Evolutionary conservation across 495 filamentous ascomycete species (phyloP).

Genomic region (Tuber umbilicatum): DNA sequence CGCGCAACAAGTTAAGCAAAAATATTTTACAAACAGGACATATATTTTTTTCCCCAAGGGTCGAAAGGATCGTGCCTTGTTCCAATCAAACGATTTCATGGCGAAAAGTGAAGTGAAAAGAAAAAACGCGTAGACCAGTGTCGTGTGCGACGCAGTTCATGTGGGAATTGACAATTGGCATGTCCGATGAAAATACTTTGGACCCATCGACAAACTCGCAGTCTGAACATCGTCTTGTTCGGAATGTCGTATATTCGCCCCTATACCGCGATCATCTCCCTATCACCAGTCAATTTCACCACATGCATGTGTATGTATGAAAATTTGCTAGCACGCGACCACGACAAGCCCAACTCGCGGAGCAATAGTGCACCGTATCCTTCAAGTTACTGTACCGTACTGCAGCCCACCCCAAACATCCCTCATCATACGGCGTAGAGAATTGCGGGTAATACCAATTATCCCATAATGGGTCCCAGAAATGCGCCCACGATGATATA

Average conservation of each 20-base stretch:
- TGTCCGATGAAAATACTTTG: neutral
- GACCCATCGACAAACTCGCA: neutral
- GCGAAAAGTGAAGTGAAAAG: neutral
- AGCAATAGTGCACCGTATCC: neutral
- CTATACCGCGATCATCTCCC: neutral
- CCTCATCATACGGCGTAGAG: neutral
- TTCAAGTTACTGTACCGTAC: neutral
- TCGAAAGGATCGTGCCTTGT: neutral
- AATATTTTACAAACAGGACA: neutral
- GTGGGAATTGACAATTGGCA: neutral
- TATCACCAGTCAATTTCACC: neutral
- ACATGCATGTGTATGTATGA: neutral
- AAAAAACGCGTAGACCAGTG: neutral
- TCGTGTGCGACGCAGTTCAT: neutral
- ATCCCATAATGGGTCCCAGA: neutral
- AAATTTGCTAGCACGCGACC: neutral
- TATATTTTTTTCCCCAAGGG: neutral
- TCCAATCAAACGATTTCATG: neutral
- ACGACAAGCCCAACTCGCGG: neutral
- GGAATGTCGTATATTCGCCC: neutral
- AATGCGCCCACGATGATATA: neutral
- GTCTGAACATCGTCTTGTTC: neutral
- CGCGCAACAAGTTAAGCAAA: neutral
- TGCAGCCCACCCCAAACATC: neutral
- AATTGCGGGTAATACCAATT: neutral